phyloP scores from a whole-genome alignment of 2,329 filamentous ascomycete genomes.

The Tolypocladium amazonense region DNA sequence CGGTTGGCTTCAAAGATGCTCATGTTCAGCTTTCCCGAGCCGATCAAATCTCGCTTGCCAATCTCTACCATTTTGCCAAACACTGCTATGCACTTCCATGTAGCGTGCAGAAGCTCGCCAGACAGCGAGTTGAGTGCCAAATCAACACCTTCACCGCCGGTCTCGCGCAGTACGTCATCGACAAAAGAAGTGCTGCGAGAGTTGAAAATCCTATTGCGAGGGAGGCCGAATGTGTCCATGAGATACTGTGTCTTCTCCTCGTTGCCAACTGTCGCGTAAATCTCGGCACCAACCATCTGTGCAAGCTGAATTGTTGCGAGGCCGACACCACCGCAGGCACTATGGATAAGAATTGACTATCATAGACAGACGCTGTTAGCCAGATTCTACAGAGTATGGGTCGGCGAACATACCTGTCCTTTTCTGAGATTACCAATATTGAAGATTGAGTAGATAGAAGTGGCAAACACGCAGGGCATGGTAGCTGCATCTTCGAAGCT shows the following conservation, averaged over 20 bases:
- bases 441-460: not conserved
- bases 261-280: not conserved
- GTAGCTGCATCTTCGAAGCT: not conserved
- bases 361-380: not conserved
- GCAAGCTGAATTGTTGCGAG: not conserved
- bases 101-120: not conserved
- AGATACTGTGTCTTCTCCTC: not conserved
- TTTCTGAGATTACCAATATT: not conserved
- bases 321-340: not conserved
- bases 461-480: not conserved
- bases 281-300: not conserved
- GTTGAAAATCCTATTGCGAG: not conserved
- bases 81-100: not conserved
- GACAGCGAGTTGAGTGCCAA: not conserved
- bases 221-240: not conserved
- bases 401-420: not conserved
- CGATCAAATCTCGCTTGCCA: slow-evolving; percentile 8
- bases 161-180: not conserved
- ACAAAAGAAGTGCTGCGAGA: not conserved
- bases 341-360: not conserved
- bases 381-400: too few relatives aligned
- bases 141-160: not conserved
- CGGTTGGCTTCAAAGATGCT: not conserved
- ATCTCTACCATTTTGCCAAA: slow-evolving; percentile 4
- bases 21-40: not conserved